A percentile compares a stretch with the other conserved stretches of the same genome.
Evolutionary conservation across 2,329 filamentous ascomycete species (phyloP).

Genomic region (Ceratocystis eucalypticola): DNA sequence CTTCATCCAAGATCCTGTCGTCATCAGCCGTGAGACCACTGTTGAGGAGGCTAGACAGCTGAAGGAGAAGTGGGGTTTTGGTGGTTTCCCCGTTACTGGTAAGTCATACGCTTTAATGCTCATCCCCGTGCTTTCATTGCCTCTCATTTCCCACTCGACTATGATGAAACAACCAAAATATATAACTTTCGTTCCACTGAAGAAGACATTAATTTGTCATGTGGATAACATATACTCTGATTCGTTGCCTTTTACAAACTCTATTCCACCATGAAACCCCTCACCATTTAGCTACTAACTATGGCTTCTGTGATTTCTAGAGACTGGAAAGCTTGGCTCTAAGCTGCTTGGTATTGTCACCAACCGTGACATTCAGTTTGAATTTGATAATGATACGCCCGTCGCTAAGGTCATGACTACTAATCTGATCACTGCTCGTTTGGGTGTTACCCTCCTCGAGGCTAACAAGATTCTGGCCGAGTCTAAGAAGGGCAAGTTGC

Average conservation of each 20-base stretch:
- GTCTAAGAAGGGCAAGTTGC: slow-evolving; percentile 97
- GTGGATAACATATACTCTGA: slow-evolving; percentile 44
- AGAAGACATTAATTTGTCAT: slow-evolving; percentile 63
- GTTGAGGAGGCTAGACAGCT: slow-evolving; percentile 81
- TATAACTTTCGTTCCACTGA: slow-evolving; percentile 99
- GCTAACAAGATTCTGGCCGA: slow-evolving; percentile 86
- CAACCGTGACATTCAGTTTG: slow-evolving; percentile 95
- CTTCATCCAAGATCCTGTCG: slow-evolving; percentile 91
- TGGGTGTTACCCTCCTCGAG: slow-evolving; percentile 71
- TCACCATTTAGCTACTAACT: slow-evolving; percentile 11
- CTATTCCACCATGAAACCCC: slow-evolving; percentile 29
- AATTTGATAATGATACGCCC: slow-evolving; percentile 55
- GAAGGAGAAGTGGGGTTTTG: slow-evolving; percentile 97
- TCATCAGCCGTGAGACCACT: slow-evolving; percentile 75
- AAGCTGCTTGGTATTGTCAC: slow-evolving; percentile 97
- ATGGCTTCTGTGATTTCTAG: slow-evolving; percentile 34
- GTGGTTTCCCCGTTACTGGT: slow-evolving; percentile 98
- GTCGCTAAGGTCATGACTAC: slow-evolving; percentile 91
- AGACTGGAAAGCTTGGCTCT: slow-evolving; percentile 81
- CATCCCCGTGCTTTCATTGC: neutral
- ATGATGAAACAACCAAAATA: slow-evolving; percentile 68
- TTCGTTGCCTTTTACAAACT: slow-evolving; percentile 26
- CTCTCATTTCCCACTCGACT: slow-evolving; percentile 14
- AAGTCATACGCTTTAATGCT: slow-evolving; percentile 32
- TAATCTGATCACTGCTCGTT: slow-evolving; percentile 74